These are phyloP conservation scores for Anacardium occidentale DNA, from an alignment of 345 rosid species.

Conservation along the genomic window DNA sequence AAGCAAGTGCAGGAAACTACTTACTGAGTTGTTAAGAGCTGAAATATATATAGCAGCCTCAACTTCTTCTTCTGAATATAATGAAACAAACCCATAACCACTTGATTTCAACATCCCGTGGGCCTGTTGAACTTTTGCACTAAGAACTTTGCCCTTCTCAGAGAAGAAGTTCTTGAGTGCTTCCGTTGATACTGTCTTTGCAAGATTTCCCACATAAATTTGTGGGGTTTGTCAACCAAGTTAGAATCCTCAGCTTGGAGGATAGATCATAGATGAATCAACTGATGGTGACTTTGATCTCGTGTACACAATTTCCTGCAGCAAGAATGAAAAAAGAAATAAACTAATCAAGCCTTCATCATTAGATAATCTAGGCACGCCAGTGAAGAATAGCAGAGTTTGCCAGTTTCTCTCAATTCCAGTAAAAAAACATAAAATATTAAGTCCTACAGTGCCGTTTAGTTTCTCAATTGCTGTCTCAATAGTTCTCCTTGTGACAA, in stretches of 20 bases:
- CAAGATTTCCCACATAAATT: slow-evolving; percentile 89
- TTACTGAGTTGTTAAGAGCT: slow-evolving; percentile 71
- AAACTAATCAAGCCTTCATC: background rate
- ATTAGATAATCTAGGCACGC: background rate
- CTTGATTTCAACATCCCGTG: slow-evolving; percentile 84
- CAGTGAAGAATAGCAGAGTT: background rate
- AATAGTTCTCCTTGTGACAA: slow-evolving; percentile 76
- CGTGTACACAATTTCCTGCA: slow-evolving; percentile 72
- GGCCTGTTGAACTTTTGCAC: slow-evolving; percentile 77
- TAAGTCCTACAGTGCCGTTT: slow-evolving; percentile 63
- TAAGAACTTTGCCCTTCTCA: slow-evolving; percentile 67
- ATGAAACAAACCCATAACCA: slow-evolving; percentile 81
- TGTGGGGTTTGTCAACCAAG: slow-evolving; percentile 63
- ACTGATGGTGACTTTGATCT: slow-evolving; percentile 73
- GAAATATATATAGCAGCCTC: slow-evolving; percentile 73
- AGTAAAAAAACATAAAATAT: background rate
- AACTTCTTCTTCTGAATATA: slow-evolving; percentile 76
- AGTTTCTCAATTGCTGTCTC: slow-evolving; percentile 78
- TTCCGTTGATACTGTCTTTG: slow-evolving; percentile 71
- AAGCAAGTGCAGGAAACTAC: slow-evolving; percentile 23
- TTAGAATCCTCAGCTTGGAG: slow-evolving; percentile 69
- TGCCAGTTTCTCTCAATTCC: background rate
- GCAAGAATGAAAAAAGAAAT: background rate
- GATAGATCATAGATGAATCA: slow-evolving; percentile 46
- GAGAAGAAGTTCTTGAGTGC: slow-evolving; percentile 61